A percentile compares a stretch with the other conserved stretches of the same genome.
These are phyloP conservation scores for Chrysochromulina parva DNA, from an alignment of 78 protist species.

Conservation along the genomic window DNA sequence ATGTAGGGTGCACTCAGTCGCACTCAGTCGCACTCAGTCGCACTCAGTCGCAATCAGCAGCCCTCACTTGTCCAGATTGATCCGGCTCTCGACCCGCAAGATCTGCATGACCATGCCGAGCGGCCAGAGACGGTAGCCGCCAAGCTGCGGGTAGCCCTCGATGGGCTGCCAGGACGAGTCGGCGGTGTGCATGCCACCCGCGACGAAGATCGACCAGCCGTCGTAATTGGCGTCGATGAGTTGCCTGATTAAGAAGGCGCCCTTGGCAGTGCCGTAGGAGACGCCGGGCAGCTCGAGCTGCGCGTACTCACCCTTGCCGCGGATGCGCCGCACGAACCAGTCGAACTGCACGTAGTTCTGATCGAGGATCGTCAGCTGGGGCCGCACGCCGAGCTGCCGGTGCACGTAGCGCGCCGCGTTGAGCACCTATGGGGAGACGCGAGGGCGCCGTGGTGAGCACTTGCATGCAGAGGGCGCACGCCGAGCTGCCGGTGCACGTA, in stretches of 20 bases:
- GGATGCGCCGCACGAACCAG: background rate
- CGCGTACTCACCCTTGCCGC: too few species aligned
- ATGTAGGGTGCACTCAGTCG: too few species aligned
- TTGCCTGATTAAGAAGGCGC: background rate
- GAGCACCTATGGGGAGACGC: background rate
- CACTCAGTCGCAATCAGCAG: too few species aligned
- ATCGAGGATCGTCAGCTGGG: background rate
- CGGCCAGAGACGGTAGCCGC: background rate
- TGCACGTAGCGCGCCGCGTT: background rate
- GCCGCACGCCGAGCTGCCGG: background rate
- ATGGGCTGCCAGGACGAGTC: background rate
- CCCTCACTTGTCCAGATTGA: background rate
- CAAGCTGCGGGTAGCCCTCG: too few species aligned
- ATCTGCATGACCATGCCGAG: background rate
- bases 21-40: too few species aligned
- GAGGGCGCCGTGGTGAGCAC: too few species aligned
- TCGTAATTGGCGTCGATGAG: background rate
- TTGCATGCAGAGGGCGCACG: background rate
- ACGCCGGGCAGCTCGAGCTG: background rate
- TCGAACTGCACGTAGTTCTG: background rate
- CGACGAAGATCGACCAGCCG: background rate
- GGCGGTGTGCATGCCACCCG: background rate
- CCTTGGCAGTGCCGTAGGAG: background rate
- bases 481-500: background rate
- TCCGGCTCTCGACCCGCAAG: background rate